A percentile compares a stretch with the other conserved stretches of the same genome.
phyloP scores from a whole-genome alignment of 345 rosid species.

The Atalantia buxifolia region DNA sequence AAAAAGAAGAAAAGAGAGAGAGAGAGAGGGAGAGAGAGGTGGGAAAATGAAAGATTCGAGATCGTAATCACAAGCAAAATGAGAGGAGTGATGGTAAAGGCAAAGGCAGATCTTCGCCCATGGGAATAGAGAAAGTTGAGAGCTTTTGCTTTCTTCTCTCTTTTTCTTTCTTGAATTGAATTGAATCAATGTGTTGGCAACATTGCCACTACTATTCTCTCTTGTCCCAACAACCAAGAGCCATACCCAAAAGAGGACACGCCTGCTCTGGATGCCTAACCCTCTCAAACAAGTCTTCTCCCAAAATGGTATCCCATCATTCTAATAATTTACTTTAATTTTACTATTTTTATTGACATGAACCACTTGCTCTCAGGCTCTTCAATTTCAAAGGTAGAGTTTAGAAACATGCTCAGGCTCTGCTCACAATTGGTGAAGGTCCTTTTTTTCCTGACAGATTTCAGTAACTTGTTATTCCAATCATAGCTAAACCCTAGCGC shows the following conservation, averaged over 20 bases:
- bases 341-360: background rate
- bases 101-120: constrained; percentile 41
- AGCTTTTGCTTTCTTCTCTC: constrained; percentile 38
- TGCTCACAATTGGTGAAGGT: background rate
- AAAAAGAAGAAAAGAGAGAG: background rate
- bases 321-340: background rate
- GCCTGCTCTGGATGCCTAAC: constrained; percentile 3
- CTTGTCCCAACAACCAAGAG: constrained; percentile 13
- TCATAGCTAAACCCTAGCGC: too few species aligned
- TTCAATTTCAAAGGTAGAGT: background rate
- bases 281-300: constrained; percentile 6
- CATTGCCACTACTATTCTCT: background rate
- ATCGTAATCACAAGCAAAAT: constrained; percentile 47
- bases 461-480: too few species aligned
- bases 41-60: constrained; percentile 45
- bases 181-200: constrained; percentile 15
- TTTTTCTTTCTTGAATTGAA: constrained; percentile 2
- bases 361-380: background rate
- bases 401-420: background rate
- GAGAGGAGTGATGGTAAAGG: constrained; percentile 24
- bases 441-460: too few species aligned
- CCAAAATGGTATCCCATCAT: background rate
- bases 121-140: constrained; percentile 53
- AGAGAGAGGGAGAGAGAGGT: background rate
- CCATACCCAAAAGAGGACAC: background rate